A percentile compares a stretch with the other conserved stretches of the same genome.
phyloP scores from a whole-genome alignment of 2,329 filamentous ascomycete genomes.

The Aspergillus sp. region DNA sequence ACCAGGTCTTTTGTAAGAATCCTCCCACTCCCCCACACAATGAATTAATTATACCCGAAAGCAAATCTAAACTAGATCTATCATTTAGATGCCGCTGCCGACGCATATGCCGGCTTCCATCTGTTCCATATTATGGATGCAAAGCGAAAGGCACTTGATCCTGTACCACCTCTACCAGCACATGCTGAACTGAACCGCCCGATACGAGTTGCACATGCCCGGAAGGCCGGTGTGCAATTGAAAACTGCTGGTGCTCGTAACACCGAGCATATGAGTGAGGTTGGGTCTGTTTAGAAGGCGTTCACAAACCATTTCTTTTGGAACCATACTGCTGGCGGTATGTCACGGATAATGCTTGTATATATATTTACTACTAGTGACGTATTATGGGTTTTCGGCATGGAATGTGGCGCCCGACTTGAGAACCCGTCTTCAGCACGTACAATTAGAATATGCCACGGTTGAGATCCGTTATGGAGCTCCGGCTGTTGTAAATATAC shows the following conservation, averaged over 20 bases:
- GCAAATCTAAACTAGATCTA: conserved; percentile 16
- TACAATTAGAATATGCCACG: neutral
- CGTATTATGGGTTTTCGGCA: neutral
- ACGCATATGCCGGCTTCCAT: conserved; percentile 76
- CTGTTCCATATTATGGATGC: conserved; percentile 71
- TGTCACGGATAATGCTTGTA: neutral
- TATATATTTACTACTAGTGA: neutral
- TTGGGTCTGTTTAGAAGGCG: neutral
- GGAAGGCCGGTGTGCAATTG: no score
- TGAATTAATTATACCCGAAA: no score
- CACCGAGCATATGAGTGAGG: conserved; percentile 3
- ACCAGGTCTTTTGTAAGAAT: conserved; percentile 69
- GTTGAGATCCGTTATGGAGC: neutral
- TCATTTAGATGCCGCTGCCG: conserved; percentile 69
- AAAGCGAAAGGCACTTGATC: conserved; percentile 64
- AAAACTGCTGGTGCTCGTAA: neutral
- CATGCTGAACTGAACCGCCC: conserved; percentile 67
- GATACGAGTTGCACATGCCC: conserved; percentile 42
- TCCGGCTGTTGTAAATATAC: neutral
- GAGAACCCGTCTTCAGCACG: neutral
- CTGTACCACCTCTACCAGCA: conserved; percentile 68
- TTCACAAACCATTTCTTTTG: neutral
- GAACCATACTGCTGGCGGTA: neutral
- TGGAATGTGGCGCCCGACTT: neutral
- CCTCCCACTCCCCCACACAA: neutral